A percentile compares a stretch with the other conserved stretches of the same genome.
These are phyloP conservation scores for Neurospora sp. DNA, from an alignment of 495 filamentous ascomycete genomes.

Conservation along the genomic window DNA sequence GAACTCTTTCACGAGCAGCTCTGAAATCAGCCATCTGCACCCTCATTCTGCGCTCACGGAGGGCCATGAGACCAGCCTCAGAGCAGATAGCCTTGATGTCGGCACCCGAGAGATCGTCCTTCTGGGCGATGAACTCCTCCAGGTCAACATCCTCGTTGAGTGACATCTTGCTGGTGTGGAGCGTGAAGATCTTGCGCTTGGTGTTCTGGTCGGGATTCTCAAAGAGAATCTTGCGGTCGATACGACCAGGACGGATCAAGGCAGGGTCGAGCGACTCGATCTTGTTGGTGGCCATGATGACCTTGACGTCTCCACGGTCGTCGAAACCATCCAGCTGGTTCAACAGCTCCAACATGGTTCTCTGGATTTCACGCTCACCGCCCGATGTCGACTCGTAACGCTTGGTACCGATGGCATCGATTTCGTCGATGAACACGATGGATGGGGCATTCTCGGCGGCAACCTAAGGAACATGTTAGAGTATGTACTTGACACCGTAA, in stretches of 20 bases:
- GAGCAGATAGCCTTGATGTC: slow-evolving; percentile 99
- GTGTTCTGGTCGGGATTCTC: slow-evolving; percentile 99
- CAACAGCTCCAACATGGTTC: slow-evolving; percentile 96
- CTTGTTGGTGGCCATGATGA: slow-evolving; percentile 99
- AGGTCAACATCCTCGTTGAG: slow-evolving; percentile 90
- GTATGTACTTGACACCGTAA: background rate
- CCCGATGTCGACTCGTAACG: slow-evolving; percentile 96
- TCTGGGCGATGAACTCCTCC: slow-evolving; percentile 97
- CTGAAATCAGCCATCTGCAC: slow-evolving; percentile 99
- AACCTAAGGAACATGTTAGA: slow-evolving; percentile 40
- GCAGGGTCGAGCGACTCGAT: slow-evolving; percentile 97
- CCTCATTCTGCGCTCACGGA: slow-evolving; percentile 92
- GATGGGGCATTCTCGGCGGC: slow-evolving; percentile 93
- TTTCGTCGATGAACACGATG: slow-evolving; percentile 99
- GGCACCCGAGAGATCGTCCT: slow-evolving; percentile 93
- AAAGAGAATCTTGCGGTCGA: slow-evolving; percentile 98
- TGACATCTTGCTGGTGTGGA: slow-evolving; percentile 99
- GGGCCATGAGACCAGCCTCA: slow-evolving; percentile 89
- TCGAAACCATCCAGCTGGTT: slow-evolving; percentile 99
- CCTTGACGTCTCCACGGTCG: slow-evolving; percentile 97
- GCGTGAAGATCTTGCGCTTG: slow-evolving; percentile 98
- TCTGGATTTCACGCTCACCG: slow-evolving; percentile 93
- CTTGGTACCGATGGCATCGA: slow-evolving; percentile 98
- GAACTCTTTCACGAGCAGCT: slow-evolving; percentile 79
- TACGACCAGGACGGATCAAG: slow-evolving; percentile 92